Base-by-base conservation (phyloP, 306 rosid species). In the Trichosanthes truncata region DNA sequence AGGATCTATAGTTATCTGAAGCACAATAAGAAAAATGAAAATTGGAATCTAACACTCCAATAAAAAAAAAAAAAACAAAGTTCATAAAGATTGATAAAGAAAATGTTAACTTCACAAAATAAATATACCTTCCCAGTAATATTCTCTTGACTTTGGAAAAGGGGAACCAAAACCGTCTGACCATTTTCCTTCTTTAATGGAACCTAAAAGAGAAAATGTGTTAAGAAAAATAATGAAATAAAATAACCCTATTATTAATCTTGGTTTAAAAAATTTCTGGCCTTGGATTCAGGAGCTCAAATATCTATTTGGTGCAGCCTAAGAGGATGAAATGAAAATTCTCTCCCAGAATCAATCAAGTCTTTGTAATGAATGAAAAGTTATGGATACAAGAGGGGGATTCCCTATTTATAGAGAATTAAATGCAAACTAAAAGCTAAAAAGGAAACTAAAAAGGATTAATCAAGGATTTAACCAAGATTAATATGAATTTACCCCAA, bases 131-230 rank as follows among this genome's bases (percentile, higher is more conserved):
- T 90, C 80, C 99, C 99, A 78, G 87, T 87, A 88, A 96, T 96
- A 84, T 91, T 96, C 87, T 96, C 99, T 82, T 96, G 99, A 87
- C 99, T 96, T 25, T 93, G 96, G 84, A 96, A 96, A 78, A 96
- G 98, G 35, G 99, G 99, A 52, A 87, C 97, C 80, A 87, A 78
- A 61, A 90, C 94, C 40, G 89, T 86, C 75, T 96, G 98, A 55
- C 99, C 99, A 84, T 82, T 91, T 85, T 96, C 97, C 80, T 89
- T 95, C 88, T 96, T 96, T 17, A 89, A 78, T 0, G 97, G 93
- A 55, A 88, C 94, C 99, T 96, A 76, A 4, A 79, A 21, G 82
- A 35, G 51, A 49, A 29, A 81, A 57, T 53, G 63, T 57, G 10
- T 15, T 10, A 12, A n/a, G 26, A 67, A 69, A 69, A 69, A 23